Conservation (phyloP, 805 yeast genomes). For the Jamesozyma spencerorum region DNA sequence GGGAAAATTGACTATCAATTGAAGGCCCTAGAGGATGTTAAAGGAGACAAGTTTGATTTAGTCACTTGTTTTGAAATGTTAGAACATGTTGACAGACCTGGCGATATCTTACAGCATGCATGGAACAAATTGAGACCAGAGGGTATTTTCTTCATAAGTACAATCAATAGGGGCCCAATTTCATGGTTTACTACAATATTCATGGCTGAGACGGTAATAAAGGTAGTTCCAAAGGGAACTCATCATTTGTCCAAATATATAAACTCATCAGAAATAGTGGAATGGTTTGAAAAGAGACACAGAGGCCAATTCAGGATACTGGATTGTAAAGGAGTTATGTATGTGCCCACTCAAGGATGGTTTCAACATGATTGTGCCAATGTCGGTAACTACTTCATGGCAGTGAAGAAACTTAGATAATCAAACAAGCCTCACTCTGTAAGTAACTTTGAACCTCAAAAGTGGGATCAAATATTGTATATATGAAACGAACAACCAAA, state of each 20-base stretch:
- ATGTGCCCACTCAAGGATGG: slow-evolving; percentile 84
- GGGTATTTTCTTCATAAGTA: slow-evolving; percentile 79
- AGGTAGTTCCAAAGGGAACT: slow-evolving; percentile 86
- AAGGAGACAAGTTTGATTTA: slow-evolving; percentile 45
- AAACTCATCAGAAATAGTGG: slow-evolving; percentile 58
- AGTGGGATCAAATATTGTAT: too few relatives aligned
- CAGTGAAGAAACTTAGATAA: slow-evolving; percentile 43
- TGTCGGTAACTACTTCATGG: slow-evolving; percentile 85
- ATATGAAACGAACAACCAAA: too few relatives aligned
- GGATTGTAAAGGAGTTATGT: slow-evolving; percentile 68
- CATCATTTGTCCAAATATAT: slow-evolving; percentile 84
- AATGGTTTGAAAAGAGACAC: slow-evolving; percentile 47
- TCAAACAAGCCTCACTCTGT: too few relatives aligned
- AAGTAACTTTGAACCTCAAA: too few relatives aligned
- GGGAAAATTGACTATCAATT: slow-evolving; percentile 52
- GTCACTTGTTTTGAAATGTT: slow-evolving; percentile 90
- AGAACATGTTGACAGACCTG: slow-evolving; percentile 87
- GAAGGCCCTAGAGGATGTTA: slow-evolving; percentile 49
- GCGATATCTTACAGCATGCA: slow-evolving; percentile 61
- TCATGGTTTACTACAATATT: slow-evolving; percentile 91
- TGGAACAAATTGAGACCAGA: slow-evolving; percentile 52
- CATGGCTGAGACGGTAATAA: slow-evolving; percentile 72
- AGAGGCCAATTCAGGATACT: slow-evolving; percentile 46
- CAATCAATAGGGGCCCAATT: slow-evolving; percentile 80
- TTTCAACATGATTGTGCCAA: slow-evolving; percentile 47